Conservation (phyloP, 441 rosid species). For the Codiaeum variegatum region DNA sequence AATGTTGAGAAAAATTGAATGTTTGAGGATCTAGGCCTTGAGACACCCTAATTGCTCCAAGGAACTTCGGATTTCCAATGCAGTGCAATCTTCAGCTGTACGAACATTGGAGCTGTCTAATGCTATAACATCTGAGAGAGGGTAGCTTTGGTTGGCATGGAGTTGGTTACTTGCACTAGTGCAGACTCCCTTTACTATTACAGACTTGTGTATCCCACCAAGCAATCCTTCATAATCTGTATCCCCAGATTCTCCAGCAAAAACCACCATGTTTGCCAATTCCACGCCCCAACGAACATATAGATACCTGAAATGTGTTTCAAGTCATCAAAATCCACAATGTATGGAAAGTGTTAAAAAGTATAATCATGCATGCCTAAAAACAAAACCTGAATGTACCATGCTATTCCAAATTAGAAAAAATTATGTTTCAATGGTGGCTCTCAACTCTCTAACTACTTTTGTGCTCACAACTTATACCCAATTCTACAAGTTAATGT, state of each 20-base stretch:
- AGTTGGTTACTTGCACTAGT: conserved; percentile 46
- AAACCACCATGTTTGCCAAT: conserved; percentile 50
- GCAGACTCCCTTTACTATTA: conserved; percentile 64
- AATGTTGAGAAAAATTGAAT: background rate
- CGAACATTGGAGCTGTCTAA: conserved; percentile 59
- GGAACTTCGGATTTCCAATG: conserved; percentile 44
- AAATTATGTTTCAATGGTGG: background rate
- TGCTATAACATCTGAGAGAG: conserved; percentile 80
- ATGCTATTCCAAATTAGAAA: background rate
- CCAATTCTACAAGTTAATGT: background rate
- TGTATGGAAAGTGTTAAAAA: background rate
- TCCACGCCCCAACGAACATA: conserved; percentile 71
- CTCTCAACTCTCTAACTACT: conserved; percentile 1
- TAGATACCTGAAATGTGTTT: conserved; percentile 49
- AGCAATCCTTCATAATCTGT: conserved; percentile 74
- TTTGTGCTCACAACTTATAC: background rate
- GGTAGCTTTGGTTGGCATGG: conserved; percentile 67
- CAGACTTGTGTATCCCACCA: conserved; percentile 75
- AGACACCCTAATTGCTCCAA: conserved; percentile 57
- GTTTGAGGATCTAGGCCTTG: conserved; percentile 31
- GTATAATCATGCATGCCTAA: background rate
- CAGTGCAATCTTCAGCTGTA: conserved; percentile 37
- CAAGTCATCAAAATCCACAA: background rate
- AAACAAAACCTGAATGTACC: background rate
- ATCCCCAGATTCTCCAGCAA: conserved; percentile 74